phyloP scores from a whole-genome alignment of 106 monocot genomes.

The Acanthochlamys bracteata region DNA sequence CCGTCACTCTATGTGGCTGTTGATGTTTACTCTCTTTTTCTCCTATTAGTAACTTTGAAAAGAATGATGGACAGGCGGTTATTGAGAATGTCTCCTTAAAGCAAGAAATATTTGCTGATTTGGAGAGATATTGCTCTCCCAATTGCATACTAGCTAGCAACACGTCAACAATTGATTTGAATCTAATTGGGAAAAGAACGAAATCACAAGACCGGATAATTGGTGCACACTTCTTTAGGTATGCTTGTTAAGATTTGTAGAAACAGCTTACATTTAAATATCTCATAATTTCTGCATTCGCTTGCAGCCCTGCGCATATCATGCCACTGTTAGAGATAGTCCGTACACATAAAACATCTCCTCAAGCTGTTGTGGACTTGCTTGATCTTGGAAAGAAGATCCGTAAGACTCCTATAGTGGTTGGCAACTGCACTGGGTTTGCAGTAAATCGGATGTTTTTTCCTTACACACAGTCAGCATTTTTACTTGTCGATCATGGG shows the following conservation, averaged over 20 bases:
- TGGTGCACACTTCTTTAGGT: conserved; percentile 98
- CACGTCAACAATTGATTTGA: conserved; percentile 93
- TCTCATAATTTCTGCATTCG: conserved; percentile 9
- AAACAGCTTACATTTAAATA: background rate
- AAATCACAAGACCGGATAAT: conserved; percentile 74
- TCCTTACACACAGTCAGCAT: conserved; percentile 83
- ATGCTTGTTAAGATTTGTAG: conserved; percentile 1
- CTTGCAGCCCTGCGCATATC: conserved; percentile 79
- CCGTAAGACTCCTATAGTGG: conserved; percentile 83
- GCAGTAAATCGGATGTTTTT: conserved; percentile 99
- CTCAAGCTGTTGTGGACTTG: conserved; percentile 85
- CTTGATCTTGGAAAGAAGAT: conserved; percentile 88
- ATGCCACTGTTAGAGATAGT: conserved; percentile 99
- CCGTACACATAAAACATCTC: conserved; percentile 71
- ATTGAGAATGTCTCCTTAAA: conserved; percentile 86
- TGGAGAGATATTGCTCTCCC: conserved; percentile 74
- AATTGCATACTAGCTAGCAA: conserved; percentile 89
- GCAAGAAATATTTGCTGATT: conserved; percentile 90
- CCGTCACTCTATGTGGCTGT: no score
- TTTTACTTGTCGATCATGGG: conserved; percentile 67
- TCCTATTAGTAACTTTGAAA: conserved; percentile 6
- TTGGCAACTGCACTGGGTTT: conserved; percentile 96
- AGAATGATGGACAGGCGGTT: conserved; percentile 55
- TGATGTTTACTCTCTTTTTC: background rate
- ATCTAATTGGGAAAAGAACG: conserved; percentile 75